Evolutionary conservation across 805 yeast species (phyloP), one percentile per base, ranked within the genome.

Genomic region (Yamadazyma paraphyllophila): DNA sequence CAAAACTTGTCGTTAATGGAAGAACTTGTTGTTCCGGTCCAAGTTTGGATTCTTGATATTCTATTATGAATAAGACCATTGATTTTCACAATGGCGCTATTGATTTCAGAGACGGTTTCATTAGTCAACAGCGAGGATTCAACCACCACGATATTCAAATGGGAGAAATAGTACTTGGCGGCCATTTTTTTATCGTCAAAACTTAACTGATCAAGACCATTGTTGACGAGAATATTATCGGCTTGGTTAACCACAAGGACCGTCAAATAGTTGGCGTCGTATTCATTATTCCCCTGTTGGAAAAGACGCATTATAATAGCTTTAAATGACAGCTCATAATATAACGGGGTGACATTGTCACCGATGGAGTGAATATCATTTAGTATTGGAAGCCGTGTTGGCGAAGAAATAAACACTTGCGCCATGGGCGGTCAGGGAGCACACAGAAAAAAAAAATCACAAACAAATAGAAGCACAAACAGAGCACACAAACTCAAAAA

Each of bases 1-100:
- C 36, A 26, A 31, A 40, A 43, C 16, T n/a, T 32, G n/a, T 41
- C 35, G 35, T 35, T 42, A 8, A 42, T 35, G 9, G 10, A 9
- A 14, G 20, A 31, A n/a, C 47, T 41, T 3, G 67, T 64, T 8
- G 73, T 67, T 13, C 74, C 76, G 1, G 74, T 70, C 76, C 76
- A 71, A 13, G 66, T 63, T 59, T 73, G 64, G 49, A 75, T 65
- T 44, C 72, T 58, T n/a, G 63, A 41, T 41, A 71, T 62, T 39
- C 77, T 56, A 42, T 63, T 58, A 20, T 58, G 48, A 9, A 69
- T 34, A 11, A 33, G 26, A 39, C 62, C 56, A 16, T 59, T 48
- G 11, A 71, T 29, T 16, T 27, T 10, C 9, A 14, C 34, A 11
- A 36, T 27, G n/a, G 27, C 33, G 4, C 25, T 33, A n/a, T 37